These are phyloP conservation scores for Jasminum sambac DNA, from an alignment of 257 asterid species.

Conservation along the genomic window DNA sequence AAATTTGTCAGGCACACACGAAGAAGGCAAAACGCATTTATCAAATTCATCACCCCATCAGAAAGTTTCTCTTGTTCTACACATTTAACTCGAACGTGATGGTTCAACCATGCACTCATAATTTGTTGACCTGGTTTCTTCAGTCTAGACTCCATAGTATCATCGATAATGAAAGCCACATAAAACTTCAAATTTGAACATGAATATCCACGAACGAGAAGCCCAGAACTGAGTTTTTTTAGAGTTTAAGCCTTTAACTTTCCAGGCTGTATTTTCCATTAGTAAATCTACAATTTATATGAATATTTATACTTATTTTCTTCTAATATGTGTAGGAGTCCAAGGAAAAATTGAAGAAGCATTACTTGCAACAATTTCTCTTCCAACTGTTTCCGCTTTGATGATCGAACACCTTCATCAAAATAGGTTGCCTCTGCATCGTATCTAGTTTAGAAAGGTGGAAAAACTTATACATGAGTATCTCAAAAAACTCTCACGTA, in stretches of 20 bases:
- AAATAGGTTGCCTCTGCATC: slow-evolving; percentile 86
- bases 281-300: not conserved
- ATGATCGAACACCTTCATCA: slow-evolving; percentile 86
- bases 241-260: no score
- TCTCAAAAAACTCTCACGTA: not conserved
- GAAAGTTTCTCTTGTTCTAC: not conserved
- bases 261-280: not conserved
- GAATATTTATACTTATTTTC: not conserved
- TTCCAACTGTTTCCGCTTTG: slow-evolving; percentile 85
- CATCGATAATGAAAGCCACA: not conserved
- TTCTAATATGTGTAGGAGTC: not conserved
- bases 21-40: not conserved
- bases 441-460: slow-evolving; percentile 53
- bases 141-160: not conserved
- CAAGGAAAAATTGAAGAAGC: slow-evolving; percentile 14
- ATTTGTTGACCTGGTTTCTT: not conserved
- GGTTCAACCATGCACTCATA: not conserved
- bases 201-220: not conserved
- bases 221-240: not conserved
- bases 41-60: not conserved
- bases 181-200: not conserved
- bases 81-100: not conserved
- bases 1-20: not conserved
- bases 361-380: slow-evolving; percentile 92
- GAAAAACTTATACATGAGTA: not conserved